A percentile compares a stretch with the other conserved stretches of the same genome.
Evolutionary conservation across 2,329 filamentous ascomycete species (phyloP).

Genomic region (Thelonectria olida): DNA sequence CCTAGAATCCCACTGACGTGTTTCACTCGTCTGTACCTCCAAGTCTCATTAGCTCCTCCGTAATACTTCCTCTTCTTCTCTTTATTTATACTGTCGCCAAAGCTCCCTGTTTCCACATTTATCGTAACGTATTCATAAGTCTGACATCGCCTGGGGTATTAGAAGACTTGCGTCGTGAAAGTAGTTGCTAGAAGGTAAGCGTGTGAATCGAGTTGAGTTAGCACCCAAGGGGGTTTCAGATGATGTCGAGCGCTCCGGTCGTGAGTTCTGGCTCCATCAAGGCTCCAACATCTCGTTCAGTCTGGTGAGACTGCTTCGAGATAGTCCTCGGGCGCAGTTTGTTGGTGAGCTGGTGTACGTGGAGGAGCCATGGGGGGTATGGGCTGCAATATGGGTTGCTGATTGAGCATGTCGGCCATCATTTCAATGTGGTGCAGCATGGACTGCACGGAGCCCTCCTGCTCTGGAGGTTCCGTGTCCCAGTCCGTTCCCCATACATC

Average conservation of each 20-base stretch:
- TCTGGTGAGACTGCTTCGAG: constrained; percentile 46
- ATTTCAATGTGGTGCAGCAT: constrained; percentile 53
- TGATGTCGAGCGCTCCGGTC: not conserved
- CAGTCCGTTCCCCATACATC: constrained; percentile 67
- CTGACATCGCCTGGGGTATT: not conserved
- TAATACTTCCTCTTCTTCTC: constrained; percentile 1
- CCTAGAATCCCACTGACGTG: not conserved
- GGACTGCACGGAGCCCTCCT: constrained; percentile 46
- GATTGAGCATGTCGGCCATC: constrained; percentile 49
- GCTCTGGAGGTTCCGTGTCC: constrained; percentile 51
- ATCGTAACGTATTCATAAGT: constrained; percentile 17
- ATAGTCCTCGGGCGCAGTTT: constrained; percentile 41
- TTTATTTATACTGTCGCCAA: constrained; percentile 6
- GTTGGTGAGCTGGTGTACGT: not conserved
- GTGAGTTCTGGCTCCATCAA: not conserved
- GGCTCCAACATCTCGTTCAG: constrained; percentile 25
- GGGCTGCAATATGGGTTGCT: constrained; percentile 32
- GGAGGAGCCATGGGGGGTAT: constrained; percentile 37
- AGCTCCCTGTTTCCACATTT: not conserved
- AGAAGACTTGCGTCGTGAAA: constrained; percentile 6
- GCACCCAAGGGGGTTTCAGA: not conserved
- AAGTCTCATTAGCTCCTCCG: constrained; percentile 16
- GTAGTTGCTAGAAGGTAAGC: constrained; percentile 7
- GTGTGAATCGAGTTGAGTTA: not conserved
- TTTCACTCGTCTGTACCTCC: not conserved